phyloP scores from a whole-genome alignment of 495 filamentous ascomycete genomes.

The Polyplosphaeria fusca region DNA sequence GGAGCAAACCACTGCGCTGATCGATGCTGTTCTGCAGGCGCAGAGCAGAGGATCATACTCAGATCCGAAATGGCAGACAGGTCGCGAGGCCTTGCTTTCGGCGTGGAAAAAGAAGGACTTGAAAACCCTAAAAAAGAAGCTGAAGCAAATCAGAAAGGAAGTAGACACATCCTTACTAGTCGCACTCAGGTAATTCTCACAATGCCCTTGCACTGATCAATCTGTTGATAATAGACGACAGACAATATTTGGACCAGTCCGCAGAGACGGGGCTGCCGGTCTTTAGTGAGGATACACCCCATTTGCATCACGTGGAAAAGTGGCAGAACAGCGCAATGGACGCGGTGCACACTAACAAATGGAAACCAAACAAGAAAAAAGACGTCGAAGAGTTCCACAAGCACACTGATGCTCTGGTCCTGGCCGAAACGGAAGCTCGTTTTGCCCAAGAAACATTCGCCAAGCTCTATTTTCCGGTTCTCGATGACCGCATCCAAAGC shows the following conservation, averaged over 20 bases:
- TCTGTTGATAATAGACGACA: neutral
- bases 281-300: neutral
- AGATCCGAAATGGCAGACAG: conserved; percentile 10
- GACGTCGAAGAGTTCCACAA: conserved; percentile 16
- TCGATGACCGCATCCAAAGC: conserved; percentile 5
- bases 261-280: conserved; percentile 11
- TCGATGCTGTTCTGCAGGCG: conserved; percentile 1
- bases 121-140: conserved; percentile 4
- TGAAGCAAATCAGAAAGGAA: conserved; percentile 5
- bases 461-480: conserved; percentile 4
- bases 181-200: conserved; percentile 1
- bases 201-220: neutral
- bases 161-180: conserved; percentile 12
- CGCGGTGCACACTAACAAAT: conserved; percentile 3
- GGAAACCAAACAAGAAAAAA: conserved; percentile 17
- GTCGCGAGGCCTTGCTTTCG: conserved; percentile 3
- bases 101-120: conserved; percentile 18
- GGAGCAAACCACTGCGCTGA: neutral
- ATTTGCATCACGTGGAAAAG: neutral
- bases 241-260: conserved; percentile 14
- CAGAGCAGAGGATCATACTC: neutral
- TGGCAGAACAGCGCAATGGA: conserved; percentile 17
- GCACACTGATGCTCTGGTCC: neutral
- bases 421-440: neutral
- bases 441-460: conserved; percentile 1